Evolutionary conservation across 495 filamentous ascomycete genomes (phyloP).

Genomic region (Penicillium psychrofluorescens): DNA sequence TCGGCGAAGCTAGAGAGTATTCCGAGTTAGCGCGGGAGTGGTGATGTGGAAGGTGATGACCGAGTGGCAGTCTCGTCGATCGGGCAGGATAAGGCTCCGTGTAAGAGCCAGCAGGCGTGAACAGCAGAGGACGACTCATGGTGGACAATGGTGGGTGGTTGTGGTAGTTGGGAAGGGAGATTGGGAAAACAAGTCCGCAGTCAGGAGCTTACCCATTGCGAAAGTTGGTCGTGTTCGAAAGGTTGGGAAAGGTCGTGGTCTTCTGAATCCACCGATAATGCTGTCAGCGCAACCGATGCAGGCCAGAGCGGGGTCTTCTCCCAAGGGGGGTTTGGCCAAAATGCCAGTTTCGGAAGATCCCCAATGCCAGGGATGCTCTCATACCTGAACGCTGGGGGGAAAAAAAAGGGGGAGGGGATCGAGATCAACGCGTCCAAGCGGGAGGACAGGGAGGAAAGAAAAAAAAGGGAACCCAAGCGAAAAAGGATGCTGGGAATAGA

Average conservation of each 20-base stretch:
- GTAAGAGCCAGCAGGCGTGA: no score
- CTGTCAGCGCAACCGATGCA: no score
- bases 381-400: slow-evolving; percentile 10
- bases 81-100: no score
- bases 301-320: no score
- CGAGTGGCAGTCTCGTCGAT: no score
- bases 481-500: slow-evolving; percentile 18
- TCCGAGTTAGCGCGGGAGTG: no score
- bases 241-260: background rate
- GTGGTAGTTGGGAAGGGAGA: no score
- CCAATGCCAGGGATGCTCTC: slow-evolving; percentile 10
- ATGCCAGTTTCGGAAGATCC: slow-evolving; percentile 12
- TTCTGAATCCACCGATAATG: no score
- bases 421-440: background rate
- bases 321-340: no score
- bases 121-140: no score
- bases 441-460: slow-evolving; percentile 3
- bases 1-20: slow-evolving; percentile 25
- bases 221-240: slow-evolving; percentile 6
- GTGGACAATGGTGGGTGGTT: no score
- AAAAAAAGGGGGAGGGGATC: slow-evolving; percentile 6
- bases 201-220: slow-evolving; percentile 36
- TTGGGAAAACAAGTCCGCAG: background rate
- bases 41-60: no score
- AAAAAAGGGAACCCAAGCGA: slow-evolving; percentile 2